Base-by-base conservation (phyloP, 2,329 filamentous ascomycete species). In the Thielaviopsis euricoi region DNA sequence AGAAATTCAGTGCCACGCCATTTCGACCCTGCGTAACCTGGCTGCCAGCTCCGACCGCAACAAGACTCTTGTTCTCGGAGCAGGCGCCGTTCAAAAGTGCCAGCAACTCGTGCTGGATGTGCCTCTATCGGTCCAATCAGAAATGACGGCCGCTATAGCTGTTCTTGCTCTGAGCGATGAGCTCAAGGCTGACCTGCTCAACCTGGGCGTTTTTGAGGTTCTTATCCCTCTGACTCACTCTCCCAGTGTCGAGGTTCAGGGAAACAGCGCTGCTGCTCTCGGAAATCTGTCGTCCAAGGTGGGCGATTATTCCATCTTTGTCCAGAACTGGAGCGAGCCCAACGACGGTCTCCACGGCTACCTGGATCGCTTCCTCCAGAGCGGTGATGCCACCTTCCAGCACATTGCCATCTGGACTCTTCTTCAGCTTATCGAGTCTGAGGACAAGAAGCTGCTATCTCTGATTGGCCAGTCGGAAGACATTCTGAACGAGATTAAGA, bases 81-180 rank as follows among this genome's bases (percentile, higher is more conserved):
- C 93, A 37, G 93, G 93, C 23, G 93, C 93, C 1, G 93, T 98
- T 46, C 89, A 97, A 68, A 97, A 97, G 70, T 98, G 93, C 82
- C 97, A 96, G 72, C 89, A 97, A 67, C 78, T 98, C 56, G 90
- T 98, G 23, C 76, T 98, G 19, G 85, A 94, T 58, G 93, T 97
- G 2, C 89, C 93, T 0, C 79, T 97, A 53, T 91, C 87, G 46
- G 93, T 98, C 2, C 93, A 98, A 69, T 96, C 90, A 1, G 93
- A 98, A 71, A 98, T 98, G 93, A 98, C 93, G 4, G 93, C 93
- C n/a, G 93, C 93, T 1, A 96, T 98, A 70, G 93, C 93, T 43
- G 93, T 98, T 15, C 78, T 98, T 62, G 93, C 93, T 19, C 74
- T 98, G 55, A 96, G 91, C 65, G 93, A 98, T 66, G 93, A 98